phyloP scores from a whole-genome alignment of 768 basidiomycete genomes.

The Tylopilus rubrobrunneus region DNA sequence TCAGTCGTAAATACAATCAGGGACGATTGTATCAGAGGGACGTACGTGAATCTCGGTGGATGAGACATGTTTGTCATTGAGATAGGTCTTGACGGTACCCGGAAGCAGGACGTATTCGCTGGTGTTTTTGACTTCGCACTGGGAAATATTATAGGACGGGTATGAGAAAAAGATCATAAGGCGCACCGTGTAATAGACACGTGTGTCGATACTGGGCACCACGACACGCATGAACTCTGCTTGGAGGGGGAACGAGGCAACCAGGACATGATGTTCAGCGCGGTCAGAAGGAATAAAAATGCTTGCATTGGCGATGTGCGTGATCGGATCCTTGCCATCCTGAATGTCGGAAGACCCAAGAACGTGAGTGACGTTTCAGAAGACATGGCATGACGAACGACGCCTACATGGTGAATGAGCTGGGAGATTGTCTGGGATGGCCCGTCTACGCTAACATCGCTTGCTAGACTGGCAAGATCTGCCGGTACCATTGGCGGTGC shows the following conservation, averaged over 20 bases:
- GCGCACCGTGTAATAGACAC: conserved; percentile 21
- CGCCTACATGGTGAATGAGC: conserved; percentile 11
- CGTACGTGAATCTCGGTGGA: conserved; percentile 19
- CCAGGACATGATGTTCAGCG: conserved; percentile 15
- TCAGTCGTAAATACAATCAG: not conserved
- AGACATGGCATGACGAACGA: not conserved
- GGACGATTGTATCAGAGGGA: not conserved
- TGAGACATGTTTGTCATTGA: conserved; percentile 29
- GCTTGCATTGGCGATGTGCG: conserved; percentile 11
- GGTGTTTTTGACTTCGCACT: conserved; percentile 27
- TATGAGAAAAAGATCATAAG: not conserved
- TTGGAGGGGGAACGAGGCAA: conserved; percentile 20
- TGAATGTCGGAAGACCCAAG: not conserved
- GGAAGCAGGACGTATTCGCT: conserved; percentile 24
- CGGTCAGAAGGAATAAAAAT: conserved; percentile 15
- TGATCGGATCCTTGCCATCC: conserved; percentile 19
- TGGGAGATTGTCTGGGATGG: conserved; percentile 2
- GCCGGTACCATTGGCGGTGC: too few relatives aligned
- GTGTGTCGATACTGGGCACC: conserved; percentile 15
- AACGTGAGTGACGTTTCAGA: not conserved
- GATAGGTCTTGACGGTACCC: conserved; percentile 25
- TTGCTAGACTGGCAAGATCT: too few relatives aligned
- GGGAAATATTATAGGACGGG: not conserved
- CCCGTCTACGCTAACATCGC: too few relatives aligned
- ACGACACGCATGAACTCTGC: conserved; percentile 23